These are phyloP conservation scores for Spathaspora gorwiae DNA, from an alignment of 805 yeast genomes.

Conservation along the genomic window DNA sequence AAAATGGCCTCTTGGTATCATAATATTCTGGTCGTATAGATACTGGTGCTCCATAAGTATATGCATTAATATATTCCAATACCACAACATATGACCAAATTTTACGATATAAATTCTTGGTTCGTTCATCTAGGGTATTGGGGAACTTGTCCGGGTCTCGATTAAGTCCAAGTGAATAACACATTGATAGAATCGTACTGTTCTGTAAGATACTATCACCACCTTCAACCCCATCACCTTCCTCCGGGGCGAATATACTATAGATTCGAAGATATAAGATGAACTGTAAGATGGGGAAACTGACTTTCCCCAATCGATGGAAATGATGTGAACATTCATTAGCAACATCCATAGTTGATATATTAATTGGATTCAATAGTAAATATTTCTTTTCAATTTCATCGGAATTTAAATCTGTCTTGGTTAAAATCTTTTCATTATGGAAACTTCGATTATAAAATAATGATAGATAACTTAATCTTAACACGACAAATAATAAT, in stretches of 20 bases:
- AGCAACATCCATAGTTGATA: conserved; percentile 44
- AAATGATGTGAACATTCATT: conserved; percentile 54
- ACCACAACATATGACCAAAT: conserved; percentile 23
- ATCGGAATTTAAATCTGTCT: conserved; percentile 17
- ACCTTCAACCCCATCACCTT: conserved; percentile 39
- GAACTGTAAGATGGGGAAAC: conserved; percentile 26
- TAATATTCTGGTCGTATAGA: conserved; percentile 32
- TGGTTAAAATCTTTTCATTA: conserved; percentile 22
- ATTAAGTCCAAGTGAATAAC: conserved; percentile 34
- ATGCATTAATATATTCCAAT: conserved; percentile 39
- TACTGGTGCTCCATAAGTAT: conserved; percentile 43
- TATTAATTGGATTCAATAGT: conserved; percentile 43
- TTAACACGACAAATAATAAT: conserved; percentile 33
- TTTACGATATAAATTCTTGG: conserved; percentile 21
- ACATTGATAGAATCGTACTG: conserved; percentile 32
- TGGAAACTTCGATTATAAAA: conserved; percentile 25
- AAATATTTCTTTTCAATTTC: conserved; percentile 33
- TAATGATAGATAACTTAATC: conserved; percentile 40
- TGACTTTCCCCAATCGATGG: conserved; percentile 37
- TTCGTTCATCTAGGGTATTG: conserved; percentile 11
- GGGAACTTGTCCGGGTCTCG: conserved; percentile 34
- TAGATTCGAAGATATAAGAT: conserved; percentile 25
- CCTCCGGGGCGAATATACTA: conserved; percentile 34
- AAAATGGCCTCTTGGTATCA: conserved; percentile 42
- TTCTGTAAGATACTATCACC: conserved; percentile 26